These are phyloP conservation scores for Aegilops longissima DNA, from an alignment of 176 grass and related monocot species.

Conservation along the genomic window DNA sequence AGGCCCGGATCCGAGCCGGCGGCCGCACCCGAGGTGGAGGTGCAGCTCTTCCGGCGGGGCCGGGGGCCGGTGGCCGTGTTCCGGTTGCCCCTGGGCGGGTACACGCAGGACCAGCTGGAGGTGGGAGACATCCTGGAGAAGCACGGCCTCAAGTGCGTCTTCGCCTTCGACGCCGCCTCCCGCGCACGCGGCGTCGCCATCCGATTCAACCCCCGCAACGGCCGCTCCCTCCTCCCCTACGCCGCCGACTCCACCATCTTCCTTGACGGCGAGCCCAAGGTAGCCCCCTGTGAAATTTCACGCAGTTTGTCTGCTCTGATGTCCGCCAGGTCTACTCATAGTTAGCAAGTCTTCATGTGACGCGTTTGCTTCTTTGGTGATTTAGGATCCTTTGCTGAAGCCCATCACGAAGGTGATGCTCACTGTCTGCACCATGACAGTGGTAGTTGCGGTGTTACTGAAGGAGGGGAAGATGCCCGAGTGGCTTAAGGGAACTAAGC, in stretches of 20 bases:
- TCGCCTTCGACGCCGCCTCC: constrained; percentile 60
- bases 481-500: constrained; percentile 54
- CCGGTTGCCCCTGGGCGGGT: constrained; percentile 66
- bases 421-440: constrained; percentile 40
- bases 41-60: constrained; percentile 67
- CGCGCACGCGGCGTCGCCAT: constrained; percentile 67
- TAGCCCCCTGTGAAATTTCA: constrained; percentile 15
- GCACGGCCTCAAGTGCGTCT: constrained; percentile 79
- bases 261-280: constrained; percentile 96
- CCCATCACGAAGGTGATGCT: constrained; percentile 83
- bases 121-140: constrained; percentile 87
- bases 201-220: constrained; percentile 77
- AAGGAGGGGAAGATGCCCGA: constrained; percentile 69
- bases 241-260: constrained; percentile 51
- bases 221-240: constrained; percentile 79
- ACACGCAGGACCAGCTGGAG: constrained; percentile 86
- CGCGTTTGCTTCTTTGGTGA: constrained; percentile 19
- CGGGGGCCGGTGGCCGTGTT: constrained; percentile 72
- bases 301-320: neutral
- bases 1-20: constrained; percentile 47
- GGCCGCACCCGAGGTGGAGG: constrained; percentile 66
- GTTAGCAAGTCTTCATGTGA: neutral
- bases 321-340: neutral
- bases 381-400: constrained; percentile 85
- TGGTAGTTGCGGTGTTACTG: constrained; percentile 52